phyloP scores from a whole-genome alignment of 371 early-diverging fungal species.

The Actinomortierella wolfii region DNA sequence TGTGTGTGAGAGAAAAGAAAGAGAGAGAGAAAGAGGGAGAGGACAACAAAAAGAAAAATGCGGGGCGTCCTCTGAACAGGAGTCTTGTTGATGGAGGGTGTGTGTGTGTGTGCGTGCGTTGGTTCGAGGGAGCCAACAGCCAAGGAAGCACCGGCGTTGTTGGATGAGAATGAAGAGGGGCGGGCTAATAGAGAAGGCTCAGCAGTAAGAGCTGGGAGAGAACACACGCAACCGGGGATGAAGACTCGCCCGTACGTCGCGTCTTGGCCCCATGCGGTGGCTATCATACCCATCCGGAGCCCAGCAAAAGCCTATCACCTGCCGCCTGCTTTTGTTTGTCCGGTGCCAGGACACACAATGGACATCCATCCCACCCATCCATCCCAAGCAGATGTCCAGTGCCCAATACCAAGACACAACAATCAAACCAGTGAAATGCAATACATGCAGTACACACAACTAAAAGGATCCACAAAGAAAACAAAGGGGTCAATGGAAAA shows the following conservation, averaged over 20 bases:
- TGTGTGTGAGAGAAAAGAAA: background rate
- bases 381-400: too few species aligned
- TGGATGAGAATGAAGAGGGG: background rate
- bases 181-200: background rate
- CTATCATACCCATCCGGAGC: background rate
- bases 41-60: slow-evolving; percentile 6
- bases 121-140: background rate
- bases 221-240: background rate
- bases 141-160: background rate
- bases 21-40: slow-evolving; percentile 4
- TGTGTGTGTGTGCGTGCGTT: background rate
- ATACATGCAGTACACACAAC: too few species aligned
- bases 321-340: background rate
- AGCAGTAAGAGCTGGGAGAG: background rate
- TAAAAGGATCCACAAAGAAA: background rate
- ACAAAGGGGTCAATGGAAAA: background rate
- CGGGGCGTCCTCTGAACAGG: background rate
- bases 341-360: too few species aligned
- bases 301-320: background rate
- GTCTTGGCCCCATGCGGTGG: background rate
- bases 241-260: background rate
- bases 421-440: too few species aligned
- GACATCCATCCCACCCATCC: too few species aligned
- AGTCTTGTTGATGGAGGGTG: background rate
- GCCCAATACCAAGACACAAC: too few species aligned